Conservation (phyloP, 129 eudicot species). For the Saussurea involucrata region DNA sequence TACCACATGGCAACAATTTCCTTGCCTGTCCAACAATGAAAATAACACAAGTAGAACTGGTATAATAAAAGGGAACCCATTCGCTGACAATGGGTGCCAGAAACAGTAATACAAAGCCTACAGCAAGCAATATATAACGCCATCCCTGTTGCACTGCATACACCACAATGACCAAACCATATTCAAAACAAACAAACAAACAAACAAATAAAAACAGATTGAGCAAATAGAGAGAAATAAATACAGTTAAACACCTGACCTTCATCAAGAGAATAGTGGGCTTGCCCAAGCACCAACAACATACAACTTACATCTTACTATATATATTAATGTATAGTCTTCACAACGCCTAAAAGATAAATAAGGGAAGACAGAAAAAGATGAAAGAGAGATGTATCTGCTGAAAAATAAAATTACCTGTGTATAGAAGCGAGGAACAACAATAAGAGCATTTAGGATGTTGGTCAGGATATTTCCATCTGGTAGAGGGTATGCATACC, state of each 20-base stretch:
- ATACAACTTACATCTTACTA: too few relatives aligned
- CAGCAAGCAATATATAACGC: constrained; percentile 63
- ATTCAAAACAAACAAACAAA: constrained; percentile 1
- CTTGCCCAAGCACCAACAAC: too few relatives aligned
- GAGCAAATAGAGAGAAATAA: background rate
- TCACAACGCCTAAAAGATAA: background rate
- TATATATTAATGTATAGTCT: background rate
- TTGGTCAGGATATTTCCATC: constrained; percentile 92
- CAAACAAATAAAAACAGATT: background rate
- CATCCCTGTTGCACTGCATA: constrained; percentile 74
- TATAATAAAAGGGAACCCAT: constrained; percentile 92
- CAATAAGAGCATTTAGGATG: constrained; percentile 93
- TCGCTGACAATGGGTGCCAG: constrained; percentile 79
- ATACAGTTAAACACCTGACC: constrained; percentile 35
- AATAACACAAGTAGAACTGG: constrained; percentile 47
- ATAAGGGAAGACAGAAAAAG: background rate
- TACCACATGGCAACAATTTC: constrained; percentile 79
- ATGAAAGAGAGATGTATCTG: background rate
- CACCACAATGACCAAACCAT: background rate
- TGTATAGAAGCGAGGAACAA: constrained; percentile 97
- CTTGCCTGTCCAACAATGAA: constrained; percentile 43
- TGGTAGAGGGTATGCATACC: constrained; percentile 94
- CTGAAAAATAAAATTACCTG: constrained; percentile 42
- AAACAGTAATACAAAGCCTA: constrained; percentile 53
- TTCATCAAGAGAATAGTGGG: constrained; percentile 56